These are phyloP conservation scores for Neonectria sp. DNA, from an alignment of 2,329 filamentous ascomycete genomes.

Conservation along the genomic window DNA sequence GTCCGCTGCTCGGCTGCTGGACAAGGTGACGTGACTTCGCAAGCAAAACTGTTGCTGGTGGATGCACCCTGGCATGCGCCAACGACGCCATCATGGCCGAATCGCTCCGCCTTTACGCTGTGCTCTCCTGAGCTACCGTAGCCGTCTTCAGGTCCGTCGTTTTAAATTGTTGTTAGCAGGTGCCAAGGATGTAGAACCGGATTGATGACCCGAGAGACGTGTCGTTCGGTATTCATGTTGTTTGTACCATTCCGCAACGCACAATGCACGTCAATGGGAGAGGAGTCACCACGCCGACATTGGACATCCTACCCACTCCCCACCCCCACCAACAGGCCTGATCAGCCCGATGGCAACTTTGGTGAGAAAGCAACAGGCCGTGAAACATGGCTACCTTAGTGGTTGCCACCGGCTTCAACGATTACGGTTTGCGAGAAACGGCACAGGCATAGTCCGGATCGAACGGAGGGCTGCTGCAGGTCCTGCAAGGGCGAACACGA, in stretches of 20 bases:
- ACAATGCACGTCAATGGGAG: background rate
- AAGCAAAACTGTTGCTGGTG: background rate
- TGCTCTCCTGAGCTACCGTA: constrained; percentile 1
- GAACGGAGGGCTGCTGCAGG: background rate
- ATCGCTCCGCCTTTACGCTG: background rate
- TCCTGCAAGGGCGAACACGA: background rate
- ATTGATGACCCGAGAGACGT: background rate
- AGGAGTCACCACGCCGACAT: background rate
- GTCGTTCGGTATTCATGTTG: background rate
- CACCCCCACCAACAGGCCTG: background rate
- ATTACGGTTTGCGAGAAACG: background rate
- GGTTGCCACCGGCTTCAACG: background rate
- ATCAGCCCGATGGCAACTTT: background rate
- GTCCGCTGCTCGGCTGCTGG: no score
- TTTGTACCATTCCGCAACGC: background rate
- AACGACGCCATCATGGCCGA: constrained; percentile 6
- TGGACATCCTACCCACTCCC: background rate
- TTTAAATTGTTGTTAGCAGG: background rate
- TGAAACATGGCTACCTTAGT: background rate
- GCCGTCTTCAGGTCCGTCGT: background rate
- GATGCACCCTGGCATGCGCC: background rate
- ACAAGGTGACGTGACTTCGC: background rate
- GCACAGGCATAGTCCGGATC: background rate
- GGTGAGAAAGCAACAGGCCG: background rate
- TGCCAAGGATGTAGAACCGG: background rate